Base-by-base conservation (phyloP, 768 basidiomycete species). In the Naganishia vaughanmartiniae region DNA sequence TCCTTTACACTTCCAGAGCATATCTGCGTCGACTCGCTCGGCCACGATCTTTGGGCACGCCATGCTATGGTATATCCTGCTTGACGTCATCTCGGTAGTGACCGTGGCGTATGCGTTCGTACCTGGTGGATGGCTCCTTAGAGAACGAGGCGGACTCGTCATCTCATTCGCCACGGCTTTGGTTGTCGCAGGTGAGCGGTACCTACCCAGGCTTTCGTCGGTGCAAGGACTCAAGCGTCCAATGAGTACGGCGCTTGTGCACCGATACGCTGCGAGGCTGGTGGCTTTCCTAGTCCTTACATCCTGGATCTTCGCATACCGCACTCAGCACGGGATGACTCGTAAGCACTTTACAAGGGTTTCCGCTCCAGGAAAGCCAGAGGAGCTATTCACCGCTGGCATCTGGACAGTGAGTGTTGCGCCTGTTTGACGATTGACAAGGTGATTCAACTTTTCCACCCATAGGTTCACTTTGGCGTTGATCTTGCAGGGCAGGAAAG, bases 101-200 rank as follows among this genome's bases (percentile, higher is more conserved):
- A 92, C 91, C 0, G 90, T 90, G 66, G 92, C 92, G 0, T 93
- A 94, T 81, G 91, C 92, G 1, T 94, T 93, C 74, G 90, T 94
- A 15, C 91, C 91, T 2, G 89, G 89, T 0, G 91, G 90, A 0
- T 79, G 84, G 69, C 85, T 87, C 74, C 82, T 94, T 58, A 83
- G 92, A 63, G 92, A 94, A 82, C 84, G 89, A 24, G 91, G 90
- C 36, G 87, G 90, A 77, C 72, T 88, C 87, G 86, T 85, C 19
- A 48, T 63, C 39, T 39, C 34, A 36, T 9, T 58, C 6, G 57
- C 57, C 21, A 34, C 39, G 31, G 31, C 34, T 10, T 21, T 58
- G 17, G 57, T 58, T 6, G 57, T 58, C 7, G 15, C n/a, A 2
- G 34, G 57, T 12, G 57, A 58, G 15, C 34, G 19, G 33, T 39